Conservation (phyloP, 73 alveolate genomes). For the Vitrella brassicaformis region DNA sequence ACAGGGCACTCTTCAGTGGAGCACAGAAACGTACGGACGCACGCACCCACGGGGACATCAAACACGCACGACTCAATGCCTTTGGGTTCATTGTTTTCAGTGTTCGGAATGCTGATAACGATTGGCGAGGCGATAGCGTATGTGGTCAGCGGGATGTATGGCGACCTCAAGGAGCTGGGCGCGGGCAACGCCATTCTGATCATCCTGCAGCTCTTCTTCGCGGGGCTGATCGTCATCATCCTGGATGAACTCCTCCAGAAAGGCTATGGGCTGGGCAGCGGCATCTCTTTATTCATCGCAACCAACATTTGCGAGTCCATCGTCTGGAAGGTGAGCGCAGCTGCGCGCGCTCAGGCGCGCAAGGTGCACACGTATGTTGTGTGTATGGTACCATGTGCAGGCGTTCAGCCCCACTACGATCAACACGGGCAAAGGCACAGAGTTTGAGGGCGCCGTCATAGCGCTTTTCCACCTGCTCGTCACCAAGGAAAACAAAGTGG, state of each 20-base stretch:
- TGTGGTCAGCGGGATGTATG: slow-evolving; percentile 89
- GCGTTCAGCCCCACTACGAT: slow-evolving; percentile 97
- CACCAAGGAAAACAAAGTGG: slow-evolving; percentile 40
- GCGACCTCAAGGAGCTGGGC: slow-evolving; percentile 78
- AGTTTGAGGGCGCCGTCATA: slow-evolving; percentile 96
- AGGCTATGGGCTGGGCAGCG: slow-evolving; percentile 96
- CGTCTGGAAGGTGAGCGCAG: slow-evolving; percentile 88
- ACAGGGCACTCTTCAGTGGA: slow-evolving; percentile 80
- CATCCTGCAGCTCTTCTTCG: slow-evolving; percentile 71
- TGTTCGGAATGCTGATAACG: slow-evolving; percentile 79
- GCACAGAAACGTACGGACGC: slow-evolving; percentile 74
- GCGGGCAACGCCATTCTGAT: slow-evolving; percentile 87
- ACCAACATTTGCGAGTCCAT: slow-evolving; percentile 92
- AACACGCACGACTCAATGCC: not conserved
- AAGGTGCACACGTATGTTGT: no score
- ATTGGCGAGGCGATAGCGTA: slow-evolving; percentile 96
- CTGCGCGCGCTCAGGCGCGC: no score
- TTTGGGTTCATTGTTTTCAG: not conserved
- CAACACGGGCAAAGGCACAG: slow-evolving; percentile 85
- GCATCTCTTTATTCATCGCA: slow-evolving; percentile 96
- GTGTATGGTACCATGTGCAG: slow-evolving; percentile 78
- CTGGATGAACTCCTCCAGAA: slow-evolving; percentile 80
- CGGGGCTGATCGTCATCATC: slow-evolving; percentile 78
- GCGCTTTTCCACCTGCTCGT: slow-evolving; percentile 92
- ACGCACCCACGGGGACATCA: not conserved